Evolutionary conservation across 768 basidiomycete species (phyloP).

Genomic region (Macrocybe gigantea): DNA sequence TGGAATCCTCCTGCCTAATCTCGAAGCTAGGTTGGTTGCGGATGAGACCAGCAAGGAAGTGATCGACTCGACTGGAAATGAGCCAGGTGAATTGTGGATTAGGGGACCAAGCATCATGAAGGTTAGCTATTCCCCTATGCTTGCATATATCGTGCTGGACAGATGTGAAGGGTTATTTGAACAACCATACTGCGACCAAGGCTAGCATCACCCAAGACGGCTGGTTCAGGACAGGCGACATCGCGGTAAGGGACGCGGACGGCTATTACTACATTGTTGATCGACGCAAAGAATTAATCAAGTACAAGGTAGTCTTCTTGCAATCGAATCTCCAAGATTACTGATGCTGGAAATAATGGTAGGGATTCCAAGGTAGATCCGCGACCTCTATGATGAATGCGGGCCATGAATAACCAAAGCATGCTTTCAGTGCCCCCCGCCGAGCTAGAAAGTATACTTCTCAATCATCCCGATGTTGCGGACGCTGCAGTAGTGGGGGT

Average conservation of each 20-base stretch:
- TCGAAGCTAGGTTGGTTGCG: conserved; percentile 68
- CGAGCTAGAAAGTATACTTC: conserved; percentile 72
- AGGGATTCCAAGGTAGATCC: conserved; percentile 69
- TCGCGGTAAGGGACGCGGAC: conserved; percentile 58
- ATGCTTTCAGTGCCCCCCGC: conserved; percentile 67
- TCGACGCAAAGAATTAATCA: conserved; percentile 68
- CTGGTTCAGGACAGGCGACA: conserved; percentile 91
- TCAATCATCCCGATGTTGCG: conserved; percentile 69
- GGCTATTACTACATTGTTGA: conserved; percentile 77
- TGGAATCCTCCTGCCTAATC: conserved; percentile 67
- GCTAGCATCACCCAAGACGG: conserved; percentile 63
- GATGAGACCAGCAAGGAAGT: conserved; percentile 49
- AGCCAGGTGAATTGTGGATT: conserved; percentile 79
- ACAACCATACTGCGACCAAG: conserved; percentile 64
- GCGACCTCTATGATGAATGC: no score
- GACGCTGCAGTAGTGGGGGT: conserved; percentile 83
- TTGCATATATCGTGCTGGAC: neutral
- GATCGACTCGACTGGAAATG: conserved; percentile 43
- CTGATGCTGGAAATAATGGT: conserved; percentile 1
- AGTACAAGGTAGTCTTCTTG: conserved; percentile 50
- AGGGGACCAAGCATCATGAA: conserved; percentile 80
- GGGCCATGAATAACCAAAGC: no score
- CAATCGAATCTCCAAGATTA: neutral
- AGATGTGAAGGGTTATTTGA: conserved; percentile 58
- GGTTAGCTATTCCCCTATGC: conserved; percentile 21